These are phyloP conservation scores for Stygiomarasmius scandens DNA, from an alignment of 1,284 basidiomycete species.

Conservation along the genomic window DNA sequence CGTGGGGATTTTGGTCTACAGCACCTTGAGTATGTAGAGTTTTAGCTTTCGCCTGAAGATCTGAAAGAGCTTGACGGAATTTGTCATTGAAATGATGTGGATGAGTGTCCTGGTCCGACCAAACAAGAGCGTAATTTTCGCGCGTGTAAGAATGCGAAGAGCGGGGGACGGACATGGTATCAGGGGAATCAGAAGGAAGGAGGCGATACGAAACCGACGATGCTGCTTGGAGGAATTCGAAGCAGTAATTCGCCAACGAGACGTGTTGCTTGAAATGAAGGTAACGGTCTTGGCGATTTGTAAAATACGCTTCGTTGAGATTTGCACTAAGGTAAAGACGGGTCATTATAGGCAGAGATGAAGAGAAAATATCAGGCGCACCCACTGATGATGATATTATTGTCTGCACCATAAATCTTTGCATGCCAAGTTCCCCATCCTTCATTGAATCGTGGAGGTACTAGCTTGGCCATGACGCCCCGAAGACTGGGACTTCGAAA, in stretches of 20 bases:
- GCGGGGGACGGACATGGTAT: background rate
- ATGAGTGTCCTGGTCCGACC: slow-evolving; percentile 58
- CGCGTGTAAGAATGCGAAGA: slow-evolving; percentile 30
- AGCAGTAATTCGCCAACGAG: slow-evolving; percentile 79
- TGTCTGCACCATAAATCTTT: slow-evolving; percentile 93
- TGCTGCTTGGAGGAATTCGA: slow-evolving; percentile 73
- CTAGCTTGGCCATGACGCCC: slow-evolving; percentile 71
- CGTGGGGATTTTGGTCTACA: slow-evolving; percentile 22
- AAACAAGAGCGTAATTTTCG: slow-evolving; percentile 50
- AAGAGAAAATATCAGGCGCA: slow-evolving; percentile 42
- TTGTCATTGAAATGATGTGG: slow-evolving; percentile 64
- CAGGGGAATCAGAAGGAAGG: slow-evolving; percentile 33
- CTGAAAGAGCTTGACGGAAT: slow-evolving; percentile 47
- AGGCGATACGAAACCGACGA: slow-evolving; percentile 78
- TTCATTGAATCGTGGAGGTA: slow-evolving; percentile 95
- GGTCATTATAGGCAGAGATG: background rate
- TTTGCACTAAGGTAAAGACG: slow-evolving; percentile 74
- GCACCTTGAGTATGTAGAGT: slow-evolving; percentile 13
- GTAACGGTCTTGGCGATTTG: slow-evolving; percentile 94
- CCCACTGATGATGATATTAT: slow-evolving; percentile 93
- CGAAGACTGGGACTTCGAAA: slow-evolving; percentile 88
- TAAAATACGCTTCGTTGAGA: slow-evolving; percentile 92
- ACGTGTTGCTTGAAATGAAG: slow-evolving; percentile 72
- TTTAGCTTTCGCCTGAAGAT: slow-evolving; percentile 50
- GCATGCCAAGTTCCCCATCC: slow-evolving; percentile 99